Evolutionary conservation across 2,329 filamentous ascomycete genomes (phyloP), one percentile per base, ranked within the genome.

Genomic region (Sphaerulina vaccinii): DNA sequence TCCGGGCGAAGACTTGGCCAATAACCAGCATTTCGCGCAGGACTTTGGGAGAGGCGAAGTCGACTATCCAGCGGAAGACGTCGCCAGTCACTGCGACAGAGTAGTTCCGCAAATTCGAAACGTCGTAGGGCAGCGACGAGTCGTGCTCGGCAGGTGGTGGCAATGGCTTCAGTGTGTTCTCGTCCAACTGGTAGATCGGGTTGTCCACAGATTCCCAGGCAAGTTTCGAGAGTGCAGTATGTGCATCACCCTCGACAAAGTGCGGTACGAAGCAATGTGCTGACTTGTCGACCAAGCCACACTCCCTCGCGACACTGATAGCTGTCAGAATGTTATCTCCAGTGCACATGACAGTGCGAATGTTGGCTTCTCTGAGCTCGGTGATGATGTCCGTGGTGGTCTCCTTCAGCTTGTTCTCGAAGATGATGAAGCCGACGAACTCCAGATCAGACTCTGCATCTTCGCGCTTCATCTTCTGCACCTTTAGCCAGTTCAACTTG

Each of bases 301-400:
- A 96, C 65, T 97, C 91, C 62, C 91, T 82, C 3, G 90, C 92
- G 49, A 99, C 93, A 63, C 91, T 96, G 65, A 99, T 91, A 18
- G 93, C 93, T 8, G 93, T 99, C 49, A 97, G 74, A 57, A 97
- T 97, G 62, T 99, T 99, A 75, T 99, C 93, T 23, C 93, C 93
- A 0, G 93, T 99, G 57, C 95, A 95, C 93, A 99, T 99, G 45
- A 96, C 84, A 22, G 87, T 86, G 29, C 89, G 83, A 60, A 99
- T 96, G 50, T 87, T 87, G 6, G 95, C 92, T 46, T 86, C 78
- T 24, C 83, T 79, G 2, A 99, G 79, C 71, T 97, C 91, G 50
- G 87, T 80, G 21, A 99, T 82, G 27, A 96, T 87, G 1, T 79
- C 80, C 1, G 88, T 80, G 0, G 92, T 96, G 16, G 83, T 90